Evolutionary conservation across 192 early-diverging fungal genomes (phyloP).

Genomic region (Backusella westeae): DNA sequence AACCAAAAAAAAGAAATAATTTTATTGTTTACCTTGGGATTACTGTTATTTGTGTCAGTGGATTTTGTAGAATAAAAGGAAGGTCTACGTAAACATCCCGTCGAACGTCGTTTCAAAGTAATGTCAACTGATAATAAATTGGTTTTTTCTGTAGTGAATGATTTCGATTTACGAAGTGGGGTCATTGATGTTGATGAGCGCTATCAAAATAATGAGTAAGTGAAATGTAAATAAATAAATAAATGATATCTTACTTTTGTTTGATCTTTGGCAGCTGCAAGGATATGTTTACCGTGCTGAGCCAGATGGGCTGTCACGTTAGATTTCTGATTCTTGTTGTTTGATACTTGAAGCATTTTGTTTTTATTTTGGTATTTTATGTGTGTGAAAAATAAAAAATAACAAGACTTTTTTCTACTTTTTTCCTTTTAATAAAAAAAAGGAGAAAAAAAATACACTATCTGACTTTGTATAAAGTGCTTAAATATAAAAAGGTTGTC

Average conservation of each 20-base stretch:
- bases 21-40: constrained; percentile 3
- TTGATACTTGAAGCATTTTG: constrained; percentile 10
- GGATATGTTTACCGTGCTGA: constrained; percentile 6
- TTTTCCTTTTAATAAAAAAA: background rate
- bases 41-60: constrained; percentile 3
- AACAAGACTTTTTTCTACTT: background rate
- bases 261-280: constrained; percentile 18
- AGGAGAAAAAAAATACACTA: background rate
- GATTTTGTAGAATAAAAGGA: constrained; percentile 12
- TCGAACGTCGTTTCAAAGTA: constrained; percentile 33
- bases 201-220: background rate
- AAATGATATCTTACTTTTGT: background rate
- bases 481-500: background rate
- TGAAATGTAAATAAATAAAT: background rate
- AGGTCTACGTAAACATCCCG: constrained; percentile 26
- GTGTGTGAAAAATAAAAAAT: background rate
- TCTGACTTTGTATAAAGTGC: background rate
- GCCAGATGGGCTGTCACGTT: background rate
- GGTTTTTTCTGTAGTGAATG: constrained; percentile 16
- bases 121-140: constrained; percentile 13
- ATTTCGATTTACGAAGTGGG: constrained; percentile 31
- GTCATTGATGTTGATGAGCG: constrained; percentile 4
- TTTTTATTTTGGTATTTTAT: constrained; percentile 6
- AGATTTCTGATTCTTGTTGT: background rate
- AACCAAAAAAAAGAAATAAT: background rate